Conservation (phyloP, 2,329 filamentous ascomycete genomes). For the Ophiosphaerella korrae region DNA sequence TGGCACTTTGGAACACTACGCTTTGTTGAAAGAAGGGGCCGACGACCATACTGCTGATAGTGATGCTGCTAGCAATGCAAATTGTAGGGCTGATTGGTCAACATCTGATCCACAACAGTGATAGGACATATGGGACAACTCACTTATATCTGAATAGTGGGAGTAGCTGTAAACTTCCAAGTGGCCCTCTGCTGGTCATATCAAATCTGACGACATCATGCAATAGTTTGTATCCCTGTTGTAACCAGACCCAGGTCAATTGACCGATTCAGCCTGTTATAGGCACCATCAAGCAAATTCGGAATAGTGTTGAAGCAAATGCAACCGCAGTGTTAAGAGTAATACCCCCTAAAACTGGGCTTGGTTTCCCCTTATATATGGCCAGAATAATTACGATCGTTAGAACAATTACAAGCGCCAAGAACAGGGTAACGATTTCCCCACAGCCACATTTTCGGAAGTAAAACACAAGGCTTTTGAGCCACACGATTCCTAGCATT, state of each 20-base stretch:
- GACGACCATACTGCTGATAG: background rate
- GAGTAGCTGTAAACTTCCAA: background rate
- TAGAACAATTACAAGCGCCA: background rate
- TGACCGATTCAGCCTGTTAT: background rate
- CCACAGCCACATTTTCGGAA: background rate
- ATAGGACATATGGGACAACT: background rate
- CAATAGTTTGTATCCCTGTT: background rate
- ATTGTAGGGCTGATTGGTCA: background rate
- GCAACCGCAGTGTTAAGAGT: background rate
- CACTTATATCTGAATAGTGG: background rate
- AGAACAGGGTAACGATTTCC: background rate
- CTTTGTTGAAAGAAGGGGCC: slow-evolving; percentile 1
- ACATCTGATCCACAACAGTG: background rate
- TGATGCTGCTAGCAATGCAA: background rate
- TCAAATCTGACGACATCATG: background rate
- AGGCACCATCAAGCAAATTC: background rate
- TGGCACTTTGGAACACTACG: background rate
- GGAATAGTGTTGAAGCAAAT: background rate
- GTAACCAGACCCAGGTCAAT: background rate
- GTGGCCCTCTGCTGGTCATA: background rate
- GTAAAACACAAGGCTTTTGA: background rate
- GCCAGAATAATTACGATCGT: background rate
- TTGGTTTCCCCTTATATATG: background rate
- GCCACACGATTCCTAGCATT: too few relatives aligned
- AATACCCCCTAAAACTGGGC: background rate